Evolutionary conservation across 2,329 filamentous ascomycete genomes (phyloP), one percentile per base, ranked within the genome.

Genomic region (Cladosporium oxysporum): DNA sequence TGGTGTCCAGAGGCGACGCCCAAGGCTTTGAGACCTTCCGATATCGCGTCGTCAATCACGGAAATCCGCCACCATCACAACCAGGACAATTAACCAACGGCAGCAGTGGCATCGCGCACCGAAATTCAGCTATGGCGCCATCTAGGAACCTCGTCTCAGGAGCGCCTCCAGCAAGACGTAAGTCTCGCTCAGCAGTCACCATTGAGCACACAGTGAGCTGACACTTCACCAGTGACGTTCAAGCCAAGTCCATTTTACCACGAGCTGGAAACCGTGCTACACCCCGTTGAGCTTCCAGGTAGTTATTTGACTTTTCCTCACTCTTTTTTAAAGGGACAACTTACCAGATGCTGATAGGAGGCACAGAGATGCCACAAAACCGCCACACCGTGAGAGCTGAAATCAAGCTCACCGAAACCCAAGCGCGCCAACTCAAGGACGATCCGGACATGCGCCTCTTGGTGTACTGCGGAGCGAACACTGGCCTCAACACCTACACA

Each of bases 201-300:
- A 23, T 21, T 14, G 23, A 21, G 41, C 31, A 4, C 23, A 41
- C n/a, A 18, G 6, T 18, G 10, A 31, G 53, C 63, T 65, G 63
- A 65, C 63, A 23, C 23, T 12, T 2, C 14, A 10, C 23, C 31
- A 65, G 63, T 65, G 63, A 26, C 47, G 28, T 66, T 91, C 80
- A 94, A 91, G 73, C 78, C 87, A 4, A 97, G 92, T 73, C 94
- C 95, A 0, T 99, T 97, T 77, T 97, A 94, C 74, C 86, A 86
- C 12, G 83, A 94, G 35, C 76, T 88, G 55, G 82, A 87, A 64
- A 84, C 87, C 31, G 78, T 97, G 6, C 87, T 91, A 5, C 80
- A 83, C 8, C 81, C 89, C 21, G 84, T 87, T 50, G 85, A 87
- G 64, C 91, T 93, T 69, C 91, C 94, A 77, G 85, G 93, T 93